These are phyloP conservation scores for Penicillium manginii DNA, from an alignment of 495 filamentous ascomycete genomes.

Conservation along the genomic window DNA sequence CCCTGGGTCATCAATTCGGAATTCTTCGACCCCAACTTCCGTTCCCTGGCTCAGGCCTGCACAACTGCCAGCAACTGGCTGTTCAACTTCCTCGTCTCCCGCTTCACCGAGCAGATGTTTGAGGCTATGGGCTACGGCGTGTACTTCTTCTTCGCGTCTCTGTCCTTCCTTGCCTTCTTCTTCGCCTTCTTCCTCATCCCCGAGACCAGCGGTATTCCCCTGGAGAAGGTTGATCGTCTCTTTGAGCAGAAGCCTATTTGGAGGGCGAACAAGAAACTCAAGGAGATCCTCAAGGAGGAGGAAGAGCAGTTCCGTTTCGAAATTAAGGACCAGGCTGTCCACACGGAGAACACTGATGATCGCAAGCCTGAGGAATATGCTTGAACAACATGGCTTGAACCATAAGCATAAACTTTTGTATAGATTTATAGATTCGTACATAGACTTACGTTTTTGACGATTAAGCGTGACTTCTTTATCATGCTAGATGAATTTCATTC, in stretches of 20 bases:
- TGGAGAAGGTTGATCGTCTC: slow-evolving; percentile 58
- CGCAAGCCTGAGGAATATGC: background rate
- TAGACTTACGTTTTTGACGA: slow-evolving; percentile 17
- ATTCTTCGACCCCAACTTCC: slow-evolving; percentile 65
- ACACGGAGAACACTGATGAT: slow-evolving; percentile 13
- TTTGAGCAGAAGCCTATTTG: slow-evolving; percentile 61
- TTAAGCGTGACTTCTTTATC: slow-evolving; percentile 11
- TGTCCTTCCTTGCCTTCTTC: slow-evolving; percentile 68
- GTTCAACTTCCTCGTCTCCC: slow-evolving; percentile 73
- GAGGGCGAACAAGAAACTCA: slow-evolving; percentile 55
- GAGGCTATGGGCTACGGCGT: slow-evolving; percentile 69
- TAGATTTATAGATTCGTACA: slow-evolving; percentile 11
- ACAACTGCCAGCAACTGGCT: slow-evolving; percentile 75
- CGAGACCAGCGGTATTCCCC: slow-evolving; percentile 63
- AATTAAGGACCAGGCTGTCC: slow-evolving; percentile 37
- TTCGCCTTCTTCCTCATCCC: slow-evolving; percentile 71
- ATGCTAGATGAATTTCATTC: slow-evolving; percentile 11
- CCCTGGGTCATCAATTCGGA: slow-evolving; percentile 69
- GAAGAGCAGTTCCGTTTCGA: slow-evolving; percentile 59
- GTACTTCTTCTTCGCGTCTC: slow-evolving; percentile 77
- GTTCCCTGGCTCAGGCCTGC: slow-evolving; percentile 68
- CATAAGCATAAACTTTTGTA: background rate
- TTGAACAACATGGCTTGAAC: background rate
- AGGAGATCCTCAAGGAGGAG: slow-evolving; percentile 50
- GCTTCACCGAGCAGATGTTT: slow-evolving; percentile 80